Conservation (phyloP, 768 basidiomycete genomes). For the Dentipellis sp. region DNA sequence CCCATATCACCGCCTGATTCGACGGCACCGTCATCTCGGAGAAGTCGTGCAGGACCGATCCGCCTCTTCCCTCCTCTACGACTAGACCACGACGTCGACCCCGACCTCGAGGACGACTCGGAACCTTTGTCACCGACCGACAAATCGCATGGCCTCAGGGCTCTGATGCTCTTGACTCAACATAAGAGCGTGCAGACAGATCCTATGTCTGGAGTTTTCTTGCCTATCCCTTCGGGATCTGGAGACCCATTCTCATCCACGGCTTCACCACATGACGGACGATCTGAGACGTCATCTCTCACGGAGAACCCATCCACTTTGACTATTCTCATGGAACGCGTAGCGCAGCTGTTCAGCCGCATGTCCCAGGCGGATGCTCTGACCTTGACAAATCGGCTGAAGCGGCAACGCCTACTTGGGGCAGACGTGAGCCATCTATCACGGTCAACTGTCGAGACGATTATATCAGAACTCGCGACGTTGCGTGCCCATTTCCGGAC, state of each 20-base stretch:
- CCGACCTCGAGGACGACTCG: slow-evolving; percentile 2
- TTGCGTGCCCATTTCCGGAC: slow-evolving; percentile 69
- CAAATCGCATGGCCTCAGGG: neutral
- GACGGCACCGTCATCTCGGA: slow-evolving; percentile 12
- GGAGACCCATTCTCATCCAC: slow-evolving; percentile 24
- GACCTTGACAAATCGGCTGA: slow-evolving; percentile 82
- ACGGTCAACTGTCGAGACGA: slow-evolving; percentile 64
- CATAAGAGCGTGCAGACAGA: slow-evolving; percentile 60
- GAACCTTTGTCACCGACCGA: slow-evolving; percentile 1
- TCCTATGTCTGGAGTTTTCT: slow-evolving; percentile 20
- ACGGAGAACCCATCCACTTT: slow-evolving; percentile 45
- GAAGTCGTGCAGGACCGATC: slow-evolving; percentile 16
- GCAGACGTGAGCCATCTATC: slow-evolving; percentile 86
- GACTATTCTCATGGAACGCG: slow-evolving; percentile 51
- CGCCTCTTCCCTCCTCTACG: slow-evolving; percentile 16
- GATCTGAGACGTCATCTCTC: slow-evolving; percentile 70
- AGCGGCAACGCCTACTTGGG: slow-evolving; percentile 79
- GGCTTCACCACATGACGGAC: slow-evolving; percentile 44
- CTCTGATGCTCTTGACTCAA: no score
- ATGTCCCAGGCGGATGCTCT: slow-evolving; percentile 73
- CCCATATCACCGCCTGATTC: slow-evolving; percentile 35
- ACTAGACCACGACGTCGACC: slow-evolving; percentile 18
- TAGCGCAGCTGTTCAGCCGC: slow-evolving; percentile 52
- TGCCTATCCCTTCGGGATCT: slow-evolving; percentile 19
- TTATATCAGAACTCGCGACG: slow-evolving; percentile 59